A percentile compares a stretch with the other conserved stretches of the same genome.
phyloP scores from a whole-genome alignment of 495 filamentous ascomycete genomes.

The Gamarada debralockiae region DNA sequence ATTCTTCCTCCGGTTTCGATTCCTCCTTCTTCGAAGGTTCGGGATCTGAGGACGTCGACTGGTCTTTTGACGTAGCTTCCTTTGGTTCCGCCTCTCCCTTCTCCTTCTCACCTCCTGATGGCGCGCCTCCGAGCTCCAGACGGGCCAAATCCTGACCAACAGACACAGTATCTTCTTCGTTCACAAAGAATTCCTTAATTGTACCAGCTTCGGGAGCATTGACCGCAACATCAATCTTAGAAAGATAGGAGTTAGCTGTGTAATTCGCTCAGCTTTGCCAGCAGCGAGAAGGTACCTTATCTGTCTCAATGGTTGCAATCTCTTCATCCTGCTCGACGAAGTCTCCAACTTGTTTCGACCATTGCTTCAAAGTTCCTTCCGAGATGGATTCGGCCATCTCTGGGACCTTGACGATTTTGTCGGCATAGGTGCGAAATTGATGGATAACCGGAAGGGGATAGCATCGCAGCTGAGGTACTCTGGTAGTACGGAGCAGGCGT shows the following conservation, averaged over 20 bases:
- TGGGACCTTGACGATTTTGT: slow-evolving; percentile 86
- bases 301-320: slow-evolving; percentile 99
- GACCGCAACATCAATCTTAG: slow-evolving; percentile 22
- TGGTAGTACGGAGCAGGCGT: slow-evolving; percentile 37
- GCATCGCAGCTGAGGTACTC: slow-evolving; percentile 33
- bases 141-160: slow-evolving; percentile 90
- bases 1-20: slow-evolving; percentile 21
- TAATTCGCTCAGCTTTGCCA: neutral
- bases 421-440: slow-evolving; percentile 59
- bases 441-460: slow-evolving; percentile 37
- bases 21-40: slow-evolving; percentile 48
- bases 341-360: slow-evolving; percentile 91
- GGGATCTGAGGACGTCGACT: slow-evolving; percentile 50
- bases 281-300: slow-evolving; percentile 66
- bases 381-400: slow-evolving; percentile 99
- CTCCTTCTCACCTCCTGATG: slow-evolving; percentile 42
- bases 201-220: slow-evolving; percentile 91
- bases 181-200: slow-evolving; percentile 87
- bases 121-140: slow-evolving; percentile 71
- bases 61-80: slow-evolving; percentile 52
- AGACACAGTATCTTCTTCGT: slow-evolving; percentile 91
- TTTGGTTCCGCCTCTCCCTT: slow-evolving; percentile 55
- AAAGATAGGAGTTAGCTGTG: neutral
- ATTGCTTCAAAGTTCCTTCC: slow-evolving; percentile 95
- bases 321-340: slow-evolving; percentile 95